Evolutionary conservation across 2,329 filamentous ascomycete species (phyloP).

Genomic region (Hysterium pulicare): DNA sequence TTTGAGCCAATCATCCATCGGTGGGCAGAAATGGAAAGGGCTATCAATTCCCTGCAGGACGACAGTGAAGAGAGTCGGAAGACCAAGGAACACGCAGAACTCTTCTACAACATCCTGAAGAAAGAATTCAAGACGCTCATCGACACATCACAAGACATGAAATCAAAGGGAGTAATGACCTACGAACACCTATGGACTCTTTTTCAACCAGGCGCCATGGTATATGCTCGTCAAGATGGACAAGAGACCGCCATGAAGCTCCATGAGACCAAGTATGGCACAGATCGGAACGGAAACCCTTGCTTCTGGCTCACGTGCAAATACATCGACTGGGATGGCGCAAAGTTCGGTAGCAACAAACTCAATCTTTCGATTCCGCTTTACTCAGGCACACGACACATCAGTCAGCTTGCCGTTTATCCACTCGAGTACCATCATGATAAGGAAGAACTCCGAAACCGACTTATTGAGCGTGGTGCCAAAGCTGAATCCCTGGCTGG

Average conservation of each 20-base stretch:
- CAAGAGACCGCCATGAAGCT: conserved; percentile 34
- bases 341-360: conserved; percentile 30
- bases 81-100: conserved; percentile 37
- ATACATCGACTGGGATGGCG: conserved; percentile 38
- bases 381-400: conserved; percentile 42
- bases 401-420: conserved; percentile 41
- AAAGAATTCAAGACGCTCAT: conserved; percentile 43
- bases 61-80: conserved; percentile 26
- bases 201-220: conserved; percentile 35
- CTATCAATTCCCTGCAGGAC: conserved; percentile 22
- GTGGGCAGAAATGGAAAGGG: conserved; percentile 47
- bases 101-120: conserved; percentile 37
- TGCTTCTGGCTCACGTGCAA: conserved; percentile 38
- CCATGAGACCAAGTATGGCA: conserved; percentile 25
- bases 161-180: conserved; percentile 39
- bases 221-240: conserved; percentile 35
- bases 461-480: conserved; percentile 45
- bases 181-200: conserved; percentile 46
- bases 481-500: conserved; percentile 48
- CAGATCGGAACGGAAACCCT: conserved; percentile 31
- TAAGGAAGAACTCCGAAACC: conserved; percentile 34
- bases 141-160: conserved; percentile 40
- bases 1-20: conserved; percentile 66
- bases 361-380: conserved; percentile 24
- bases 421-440: conserved; percentile 46